phyloP scores from a whole-genome alignment of 176 grass and related monocot species.

The Rhynchospora breviuscula region DNA sequence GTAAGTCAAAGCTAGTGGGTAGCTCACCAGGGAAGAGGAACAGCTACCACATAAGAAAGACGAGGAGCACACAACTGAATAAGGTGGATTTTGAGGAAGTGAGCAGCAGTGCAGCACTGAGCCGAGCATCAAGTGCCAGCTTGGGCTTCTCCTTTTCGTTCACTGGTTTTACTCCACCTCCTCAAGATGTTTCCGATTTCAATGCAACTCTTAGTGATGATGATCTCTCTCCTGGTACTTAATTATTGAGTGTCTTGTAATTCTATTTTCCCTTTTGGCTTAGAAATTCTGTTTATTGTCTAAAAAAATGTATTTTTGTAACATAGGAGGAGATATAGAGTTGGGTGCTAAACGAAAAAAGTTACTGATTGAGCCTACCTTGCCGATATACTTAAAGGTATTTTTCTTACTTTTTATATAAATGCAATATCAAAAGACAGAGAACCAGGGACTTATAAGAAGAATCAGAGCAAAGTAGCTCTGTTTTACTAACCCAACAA shows the following conservation, averaged over 20 bases:
- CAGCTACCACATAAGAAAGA: constrained; percentile 63
- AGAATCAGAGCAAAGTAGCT: neutral
- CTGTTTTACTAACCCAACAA: neutral
- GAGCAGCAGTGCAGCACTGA: constrained; percentile 63
- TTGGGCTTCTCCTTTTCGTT: constrained; percentile 96
- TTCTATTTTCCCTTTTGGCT: neutral
- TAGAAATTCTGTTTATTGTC: neutral
- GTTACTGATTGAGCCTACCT: constrained; percentile 64
- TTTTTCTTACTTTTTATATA: neutral
- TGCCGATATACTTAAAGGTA: constrained; percentile 90
- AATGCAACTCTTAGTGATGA: constrained; percentile 58
- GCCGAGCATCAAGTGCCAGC: constrained; percentile 95
- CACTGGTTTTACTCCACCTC: constrained; percentile 88
- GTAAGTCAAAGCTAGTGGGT: constrained; percentile 22
- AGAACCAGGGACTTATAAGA: neutral
- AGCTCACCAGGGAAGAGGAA: constrained; percentile 22
- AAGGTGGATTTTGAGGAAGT: constrained; percentile 72
- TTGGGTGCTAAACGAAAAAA: constrained; percentile 40
- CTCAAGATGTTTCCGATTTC: constrained; percentile 33
- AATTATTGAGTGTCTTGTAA: neutral
- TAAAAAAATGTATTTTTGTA: neutral
- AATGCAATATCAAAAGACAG: neutral
- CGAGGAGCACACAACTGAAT: constrained; percentile 72
- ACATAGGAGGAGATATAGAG: constrained; percentile 54
- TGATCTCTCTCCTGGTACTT: constrained; percentile 28